Conservation (phyloP, 2,329 filamentous ascomycete species). For the Diaporthe velutina region DNA sequence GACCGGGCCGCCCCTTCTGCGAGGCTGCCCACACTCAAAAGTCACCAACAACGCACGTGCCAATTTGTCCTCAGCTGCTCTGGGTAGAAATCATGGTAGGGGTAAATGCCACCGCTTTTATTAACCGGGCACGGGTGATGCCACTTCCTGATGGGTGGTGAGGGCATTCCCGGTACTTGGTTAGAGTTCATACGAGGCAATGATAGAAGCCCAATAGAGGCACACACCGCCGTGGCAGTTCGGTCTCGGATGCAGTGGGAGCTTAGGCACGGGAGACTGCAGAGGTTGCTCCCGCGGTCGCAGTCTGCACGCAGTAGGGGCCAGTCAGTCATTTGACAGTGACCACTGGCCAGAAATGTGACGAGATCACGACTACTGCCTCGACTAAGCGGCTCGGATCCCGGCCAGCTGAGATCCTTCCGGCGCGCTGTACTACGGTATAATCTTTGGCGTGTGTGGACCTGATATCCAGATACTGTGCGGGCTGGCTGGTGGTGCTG, state of each 20-base stretch:
- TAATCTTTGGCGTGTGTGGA: not conserved
- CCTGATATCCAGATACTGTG: conserved; percentile 6
- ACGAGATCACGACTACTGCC: not conserved
- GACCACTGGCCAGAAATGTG: conserved; percentile 2
- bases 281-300: not conserved
- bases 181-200: conserved; percentile 9
- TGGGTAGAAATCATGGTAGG: not conserved
- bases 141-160: not conserved
- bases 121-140: conserved; percentile 18
- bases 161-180: conserved; percentile 14
- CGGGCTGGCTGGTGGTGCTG: not conserved
- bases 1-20: not conserved
- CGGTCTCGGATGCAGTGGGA: conserved; percentile 12
- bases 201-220: not conserved
- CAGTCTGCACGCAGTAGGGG: not conserved
- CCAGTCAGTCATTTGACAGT: conserved; percentile 4
- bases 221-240: not conserved
- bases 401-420: conserved; percentile 8
- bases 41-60: not conserved
- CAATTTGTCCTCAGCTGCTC: not conserved
- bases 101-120: conserved; percentile 8
- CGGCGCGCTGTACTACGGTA: conserved; percentile 1
- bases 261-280: conserved; percentile 12
- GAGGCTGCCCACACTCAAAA: not conserved
- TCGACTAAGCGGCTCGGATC: conserved; percentile 2